Evolutionary conservation across 2,329 filamentous ascomycete genomes (phyloP).

Genomic region (Trichoderma koningiopsis): DNA sequence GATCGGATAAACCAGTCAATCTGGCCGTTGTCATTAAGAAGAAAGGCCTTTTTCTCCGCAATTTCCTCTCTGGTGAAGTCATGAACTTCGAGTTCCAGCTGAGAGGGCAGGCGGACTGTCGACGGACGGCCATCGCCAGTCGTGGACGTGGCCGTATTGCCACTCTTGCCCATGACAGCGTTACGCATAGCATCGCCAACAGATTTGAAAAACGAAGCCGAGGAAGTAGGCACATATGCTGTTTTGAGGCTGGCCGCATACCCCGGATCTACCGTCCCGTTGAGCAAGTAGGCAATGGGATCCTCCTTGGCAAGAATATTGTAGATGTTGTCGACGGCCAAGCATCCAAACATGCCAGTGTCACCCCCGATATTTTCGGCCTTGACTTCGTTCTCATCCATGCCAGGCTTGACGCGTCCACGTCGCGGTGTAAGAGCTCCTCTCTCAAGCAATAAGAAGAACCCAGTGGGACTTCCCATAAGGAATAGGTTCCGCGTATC

Average conservation of each 20-base stretch:
- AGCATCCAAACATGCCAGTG: conserved; percentile 78
- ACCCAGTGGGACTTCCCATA: conserved; percentile 85
- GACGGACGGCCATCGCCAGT: conserved; percentile 41
- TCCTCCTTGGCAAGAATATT: conserved; percentile 76
- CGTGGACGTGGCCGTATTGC: conserved; percentile 36
- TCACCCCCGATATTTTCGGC: conserved; percentile 70
- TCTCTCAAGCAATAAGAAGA: conserved; percentile 86
- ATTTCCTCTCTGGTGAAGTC: conserved; percentile 92
- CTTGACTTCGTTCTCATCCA: conserved; percentile 62
- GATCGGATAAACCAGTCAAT: conserved; percentile 87
- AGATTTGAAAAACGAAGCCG: conserved; percentile 65
- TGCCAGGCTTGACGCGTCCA: conserved; percentile 74
- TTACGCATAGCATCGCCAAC: conserved; percentile 64
- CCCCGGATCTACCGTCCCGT: conserved; percentile 80
- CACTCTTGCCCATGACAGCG: conserved; percentile 57
- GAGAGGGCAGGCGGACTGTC: conserved; percentile 57
- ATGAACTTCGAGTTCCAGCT: conserved; percentile 91
- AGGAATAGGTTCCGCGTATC: conserved; percentile 88
- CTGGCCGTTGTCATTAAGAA: conserved; percentile 96
- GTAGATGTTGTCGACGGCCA: conserved; percentile 95
- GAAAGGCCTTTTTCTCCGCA: conserved; percentile 81
- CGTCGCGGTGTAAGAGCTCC: conserved; percentile 71
- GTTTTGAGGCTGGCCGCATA: conserved; percentile 77
- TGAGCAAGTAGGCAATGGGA: conserved; percentile 88
- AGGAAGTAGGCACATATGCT: conserved; percentile 76